phyloP scores from a whole-genome alignment of 2,329 filamentous ascomycete genomes.

The Colletotrichum ledebouriae region DNA sequence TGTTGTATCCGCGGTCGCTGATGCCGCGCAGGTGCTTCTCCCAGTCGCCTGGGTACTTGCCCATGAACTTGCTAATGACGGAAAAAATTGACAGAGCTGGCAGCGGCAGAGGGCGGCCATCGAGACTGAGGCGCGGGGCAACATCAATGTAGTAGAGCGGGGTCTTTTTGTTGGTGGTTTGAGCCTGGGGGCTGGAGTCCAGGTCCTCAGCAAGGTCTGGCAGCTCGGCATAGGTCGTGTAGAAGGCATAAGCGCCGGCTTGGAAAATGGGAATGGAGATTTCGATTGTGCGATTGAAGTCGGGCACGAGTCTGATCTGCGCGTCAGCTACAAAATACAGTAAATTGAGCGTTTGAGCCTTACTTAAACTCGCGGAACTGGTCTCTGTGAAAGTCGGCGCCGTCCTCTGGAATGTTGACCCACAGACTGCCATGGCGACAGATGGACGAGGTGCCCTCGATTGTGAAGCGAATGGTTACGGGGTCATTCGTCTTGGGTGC shows the following conservation, averaged over 20 bases:
- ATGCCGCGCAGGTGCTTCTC: constrained; percentile 90
- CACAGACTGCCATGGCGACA: constrained; percentile 94
- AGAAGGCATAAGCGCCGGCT: constrained; percentile 93
- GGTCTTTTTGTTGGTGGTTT: constrained; percentile 74
- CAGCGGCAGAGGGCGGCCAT: constrained; percentile 81
- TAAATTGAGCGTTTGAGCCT: constrained; percentile 49
- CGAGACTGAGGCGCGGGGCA: constrained; percentile 81
- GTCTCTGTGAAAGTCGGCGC: constrained; percentile 80
- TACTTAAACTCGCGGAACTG: constrained; percentile 92
- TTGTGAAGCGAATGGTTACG: constrained; percentile 87
- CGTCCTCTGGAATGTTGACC: constrained; percentile 91
- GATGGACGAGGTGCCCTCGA: constrained; percentile 95
- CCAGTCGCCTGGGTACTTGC: constrained; percentile 90
- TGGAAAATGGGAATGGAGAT: constrained; percentile 88
- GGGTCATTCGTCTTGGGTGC: constrained; percentile 80
- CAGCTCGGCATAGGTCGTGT: constrained; percentile 90
- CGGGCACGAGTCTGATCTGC: constrained; percentile 78
- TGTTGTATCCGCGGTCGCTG: constrained; percentile 93
- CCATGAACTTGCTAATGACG: constrained; percentile 98
- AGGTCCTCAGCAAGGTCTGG: constrained; percentile 78
- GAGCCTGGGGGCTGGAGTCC: constrained; percentile 59
- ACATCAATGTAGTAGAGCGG: constrained; percentile 94
- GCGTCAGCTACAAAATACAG: constrained; percentile 4
- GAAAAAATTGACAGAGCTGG: constrained; percentile 93
- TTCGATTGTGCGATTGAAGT: constrained; percentile 92